Base-by-base conservation (phyloP, 1,284 basidiomycete species). In the Pyrrhoderma noxium region DNA sequence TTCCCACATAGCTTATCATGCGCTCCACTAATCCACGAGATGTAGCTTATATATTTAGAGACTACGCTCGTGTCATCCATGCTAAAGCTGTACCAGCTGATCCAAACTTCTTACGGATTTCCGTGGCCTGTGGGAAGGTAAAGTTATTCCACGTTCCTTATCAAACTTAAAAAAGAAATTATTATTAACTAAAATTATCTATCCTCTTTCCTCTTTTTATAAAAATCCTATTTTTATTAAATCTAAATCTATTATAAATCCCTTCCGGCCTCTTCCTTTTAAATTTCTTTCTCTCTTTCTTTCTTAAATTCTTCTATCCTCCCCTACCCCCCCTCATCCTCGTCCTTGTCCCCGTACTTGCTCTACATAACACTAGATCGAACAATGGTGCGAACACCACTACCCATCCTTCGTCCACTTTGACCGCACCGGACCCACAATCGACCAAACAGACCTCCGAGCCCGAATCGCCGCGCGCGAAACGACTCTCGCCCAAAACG, bases 11-110 rank as follows among this genome's bases (percentile, higher is more conserved):
- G 87, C 75, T 99, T 53, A 95, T 99, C 61, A 87, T 94, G 79
- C 75, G 76, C 21, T 87, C 92, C 3, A 89, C 88, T 36, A 98
- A 98, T 68, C 90, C 92, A 0, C 79, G 92, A 34, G 93, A 98
- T 60, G 93, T 98, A 1, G 84, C 92, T 0, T 79, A 85, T 63
- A 85, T 94, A 57, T 98, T 98, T 79, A 79, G 84, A 19, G 77
- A 86, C 22, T 93, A 88, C 63, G 81, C 85, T 0, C 81, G 87
- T 31, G 75, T 74, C 58, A 97, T 99, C 57, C 93, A 97, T 67
- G 73, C 77, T 21, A 89, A 88, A 61, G 80, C 90, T 0, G 65
- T 75, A 22, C 82, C 89, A 8, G 74, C 83, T 47, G 95, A 99
- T 67, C 93, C 94, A 39, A 92, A 85, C 70, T 93, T 89, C 68